Percentiles rank a stretch among this genome's conserved stretches.
Evolutionary conservation across 371 early-diverging fungal species (phyloP).

Genomic region (Mucor saturninus): DNA sequence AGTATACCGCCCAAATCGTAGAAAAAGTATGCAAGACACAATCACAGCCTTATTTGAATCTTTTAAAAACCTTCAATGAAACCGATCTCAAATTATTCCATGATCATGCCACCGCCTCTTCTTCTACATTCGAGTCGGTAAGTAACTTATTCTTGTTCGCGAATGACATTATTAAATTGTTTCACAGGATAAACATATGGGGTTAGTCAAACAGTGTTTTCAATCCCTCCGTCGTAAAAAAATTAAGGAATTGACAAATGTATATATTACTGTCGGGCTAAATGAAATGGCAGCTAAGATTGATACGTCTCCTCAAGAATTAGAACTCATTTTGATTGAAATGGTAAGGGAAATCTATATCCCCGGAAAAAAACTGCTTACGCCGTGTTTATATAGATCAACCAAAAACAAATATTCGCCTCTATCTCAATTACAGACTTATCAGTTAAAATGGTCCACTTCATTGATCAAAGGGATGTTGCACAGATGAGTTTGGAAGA

Average conservation of each 20-base stretch:
- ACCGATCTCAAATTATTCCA: constrained; percentile 35
- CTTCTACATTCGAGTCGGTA: constrained; percentile 35
- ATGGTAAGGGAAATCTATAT: constrained; percentile 44
- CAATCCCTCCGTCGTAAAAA: constrained; percentile 59
- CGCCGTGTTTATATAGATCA: constrained; percentile 37
- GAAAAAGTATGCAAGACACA: constrained; percentile 54
- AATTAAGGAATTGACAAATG: constrained; percentile 75
- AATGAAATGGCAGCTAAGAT: constrained; percentile 67
- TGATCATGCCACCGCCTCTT: constrained; percentile 38
- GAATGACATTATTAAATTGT: not conserved
- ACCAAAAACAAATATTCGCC: constrained; percentile 64
- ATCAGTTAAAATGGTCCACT: constrained; percentile 71
- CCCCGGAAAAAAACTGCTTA: not conserved
- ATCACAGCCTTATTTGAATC: constrained; percentile 56
- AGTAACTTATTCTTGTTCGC: not conserved
- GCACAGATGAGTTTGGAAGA: constrained; percentile 53
- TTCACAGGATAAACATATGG: constrained; percentile 64
- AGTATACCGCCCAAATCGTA: constrained; percentile 63
- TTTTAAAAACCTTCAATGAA: constrained; percentile 65
- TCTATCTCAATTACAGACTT: constrained; percentile 50
- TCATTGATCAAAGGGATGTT: constrained; percentile 58
- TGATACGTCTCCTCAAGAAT: constrained; percentile 35
- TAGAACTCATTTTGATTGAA: constrained; percentile 52
- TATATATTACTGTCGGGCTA: constrained; percentile 77
- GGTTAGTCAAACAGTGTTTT: constrained; percentile 74